Evolutionary conservation across 352 stramenopile genomes (phyloP).

Genomic region (Phytophthora pinifolia): DNA sequence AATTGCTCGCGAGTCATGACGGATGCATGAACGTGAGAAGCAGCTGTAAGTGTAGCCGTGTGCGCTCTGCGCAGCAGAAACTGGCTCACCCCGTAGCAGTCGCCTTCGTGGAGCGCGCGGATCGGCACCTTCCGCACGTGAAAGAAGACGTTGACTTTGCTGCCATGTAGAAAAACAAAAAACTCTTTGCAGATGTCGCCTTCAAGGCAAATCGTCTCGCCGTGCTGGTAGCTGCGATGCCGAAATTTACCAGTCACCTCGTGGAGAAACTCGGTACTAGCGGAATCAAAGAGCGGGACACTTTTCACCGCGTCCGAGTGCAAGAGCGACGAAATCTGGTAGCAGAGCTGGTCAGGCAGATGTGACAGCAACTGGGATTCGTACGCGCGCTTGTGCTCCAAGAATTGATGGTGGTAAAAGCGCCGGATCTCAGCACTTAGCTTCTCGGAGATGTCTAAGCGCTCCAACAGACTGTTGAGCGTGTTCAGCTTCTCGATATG

Average conservation of each 20-base stretch:
- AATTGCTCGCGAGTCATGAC: constrained; percentile 79
- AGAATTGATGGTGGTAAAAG: constrained; percentile 79
- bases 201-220: constrained; percentile 71
- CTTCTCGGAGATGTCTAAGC: constrained; percentile 54
- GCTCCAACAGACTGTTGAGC: constrained; percentile 69
- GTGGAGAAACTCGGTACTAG: constrained; percentile 63
- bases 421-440: constrained; percentile 70
- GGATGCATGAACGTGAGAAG: constrained; percentile 54
- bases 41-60: constrained; percentile 47
- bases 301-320: constrained; percentile 60
- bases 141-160: constrained; percentile 62
- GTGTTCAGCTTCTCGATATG: constrained; percentile 75
- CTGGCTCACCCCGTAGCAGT: constrained; percentile 72
- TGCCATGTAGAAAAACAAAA: constrained; percentile 55
- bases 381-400: constrained; percentile 64
- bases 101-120: constrained; percentile 54
- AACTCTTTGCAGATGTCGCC: constrained; percentile 75
- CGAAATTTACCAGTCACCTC: constrained; percentile 81
- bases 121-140: constrained; percentile 46
- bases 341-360: constrained; percentile 73
- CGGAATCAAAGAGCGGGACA: constrained; percentile 59
- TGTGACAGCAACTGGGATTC: constrained; percentile 68
- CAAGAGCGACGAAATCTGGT: constrained; percentile 71
- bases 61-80: constrained; percentile 59
- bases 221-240: constrained; percentile 67